Conservation (phyloP, 163 green algal species). For the Chloromonas sp. region DNA sequence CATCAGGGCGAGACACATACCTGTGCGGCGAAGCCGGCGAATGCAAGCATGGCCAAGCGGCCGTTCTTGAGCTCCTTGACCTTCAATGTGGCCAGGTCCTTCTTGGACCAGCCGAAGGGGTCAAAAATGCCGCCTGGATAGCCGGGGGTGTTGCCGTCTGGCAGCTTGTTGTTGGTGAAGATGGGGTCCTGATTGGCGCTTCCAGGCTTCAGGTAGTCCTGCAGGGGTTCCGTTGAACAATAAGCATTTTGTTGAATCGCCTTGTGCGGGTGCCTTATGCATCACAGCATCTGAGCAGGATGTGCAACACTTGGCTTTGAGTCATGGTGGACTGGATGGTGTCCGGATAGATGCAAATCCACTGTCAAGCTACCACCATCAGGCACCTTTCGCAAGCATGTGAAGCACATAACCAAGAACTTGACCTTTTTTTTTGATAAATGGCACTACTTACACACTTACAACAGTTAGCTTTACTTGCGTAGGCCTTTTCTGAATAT, state of each 20-base stretch:
- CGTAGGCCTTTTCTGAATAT: too few relatives aligned
- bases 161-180: conserved; percentile 74
- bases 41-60: conserved; percentile 81
- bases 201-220: conserved; percentile 70
- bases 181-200: conserved; percentile 78
- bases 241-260: background rate
- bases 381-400: background rate
- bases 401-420: background rate
- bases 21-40: conserved; percentile 80
- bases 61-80: conserved; percentile 94
- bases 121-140: conserved; percentile 87
- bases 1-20: background rate
- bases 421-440: too few relatives aligned
- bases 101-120: conserved; percentile 74
- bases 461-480: too few relatives aligned
- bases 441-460: too few relatives aligned
- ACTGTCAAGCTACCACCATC: background rate
- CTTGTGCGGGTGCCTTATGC: background rate
- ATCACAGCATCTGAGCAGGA: background rate
- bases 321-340: background rate
- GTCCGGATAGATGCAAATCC: background rate
- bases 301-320: background rate
- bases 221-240: conserved; percentile 5
- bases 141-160: conserved; percentile 56
- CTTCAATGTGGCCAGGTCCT: conserved; percentile 53